A percentile compares a stretch with the other conserved stretches of the same genome.
These are phyloP conservation scores for Tylopilus sp. DNA, from an alignment of 1,284 basidiomycete species.

Conservation along the genomic window DNA sequence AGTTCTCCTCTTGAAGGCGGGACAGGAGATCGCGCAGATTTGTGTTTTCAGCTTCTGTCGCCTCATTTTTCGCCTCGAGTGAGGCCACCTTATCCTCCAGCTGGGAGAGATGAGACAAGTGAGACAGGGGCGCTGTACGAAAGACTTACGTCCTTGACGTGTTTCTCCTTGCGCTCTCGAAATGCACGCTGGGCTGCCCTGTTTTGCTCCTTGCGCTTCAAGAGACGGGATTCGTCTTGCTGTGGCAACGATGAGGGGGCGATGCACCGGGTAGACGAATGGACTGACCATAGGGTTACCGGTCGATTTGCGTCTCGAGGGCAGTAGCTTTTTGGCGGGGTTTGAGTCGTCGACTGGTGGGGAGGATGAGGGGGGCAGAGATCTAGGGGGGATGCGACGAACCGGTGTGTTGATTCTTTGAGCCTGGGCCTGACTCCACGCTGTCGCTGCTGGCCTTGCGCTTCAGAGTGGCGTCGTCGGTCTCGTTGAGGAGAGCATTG, in stretches of 20 bases:
- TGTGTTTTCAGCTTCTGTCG: conserved; percentile 64
- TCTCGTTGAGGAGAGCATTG: conserved; percentile 37
- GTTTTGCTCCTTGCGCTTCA: conserved; percentile 86
- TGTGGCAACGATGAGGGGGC: conserved; percentile 12
- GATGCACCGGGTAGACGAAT: neutral
- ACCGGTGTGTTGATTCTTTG: conserved; percentile 65
- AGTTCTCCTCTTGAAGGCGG: conserved; percentile 76
- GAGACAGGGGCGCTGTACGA: conserved; percentile 7
- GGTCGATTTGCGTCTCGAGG: conserved; percentile 41
- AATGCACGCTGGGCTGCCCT: conserved; percentile 83
- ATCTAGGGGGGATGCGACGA: conserved; percentile 25
- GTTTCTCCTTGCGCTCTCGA: conserved; percentile 83
- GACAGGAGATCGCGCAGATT: conserved; percentile 73
- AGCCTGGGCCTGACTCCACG: conserved; percentile 55
- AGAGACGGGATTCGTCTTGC: conserved; percentile 66
- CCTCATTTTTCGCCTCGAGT: conserved; percentile 72
- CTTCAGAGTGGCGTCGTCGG: conserved; percentile 52
- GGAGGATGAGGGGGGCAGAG: conserved; percentile 3
- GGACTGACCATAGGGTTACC: conserved; percentile 41
- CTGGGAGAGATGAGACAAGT: conserved; percentile 37
- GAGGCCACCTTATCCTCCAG: conserved; percentile 79
- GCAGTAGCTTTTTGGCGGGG: conserved; percentile 29
- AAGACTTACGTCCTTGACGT: conserved; percentile 76
- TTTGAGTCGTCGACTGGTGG: conserved; percentile 22
- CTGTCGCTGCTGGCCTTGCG: conserved; percentile 69